Percentiles rank a stretch among this genome's conserved stretches.
phyloP scores from a whole-genome alignment of 306 rosid genomes.

The Datisca glomerata region DNA sequence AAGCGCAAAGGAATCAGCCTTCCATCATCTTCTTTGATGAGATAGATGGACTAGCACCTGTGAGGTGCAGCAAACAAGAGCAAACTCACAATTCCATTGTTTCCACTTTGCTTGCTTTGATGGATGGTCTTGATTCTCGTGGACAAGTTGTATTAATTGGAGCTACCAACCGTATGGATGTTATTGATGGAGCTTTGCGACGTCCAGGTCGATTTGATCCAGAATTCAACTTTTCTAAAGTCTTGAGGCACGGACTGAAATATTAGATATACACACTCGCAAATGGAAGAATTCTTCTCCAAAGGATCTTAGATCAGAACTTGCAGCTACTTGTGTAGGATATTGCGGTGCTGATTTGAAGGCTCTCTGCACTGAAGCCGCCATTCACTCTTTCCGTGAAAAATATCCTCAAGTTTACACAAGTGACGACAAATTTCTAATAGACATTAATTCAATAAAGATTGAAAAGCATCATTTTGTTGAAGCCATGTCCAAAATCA shows the following conservation, averaged over 20 bases:
- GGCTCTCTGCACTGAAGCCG: conserved; percentile 99
- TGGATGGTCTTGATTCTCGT: conserved; percentile 99
- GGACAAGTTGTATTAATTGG: conserved; percentile 98
- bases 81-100: conserved; percentile 98
- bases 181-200: conserved; percentile 96
- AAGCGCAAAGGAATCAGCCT: conserved; percentile 97
- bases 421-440: conserved; percentile 88
- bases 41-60: conserved; percentile 98
- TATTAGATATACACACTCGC: conserved; percentile 86
- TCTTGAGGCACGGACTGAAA: conserved; percentile 91
- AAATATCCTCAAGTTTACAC: conserved; percentile 95
- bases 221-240: conserved; percentile 84
- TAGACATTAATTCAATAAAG: conserved; percentile 82
- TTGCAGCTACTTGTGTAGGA: conserved; percentile 97
- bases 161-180: conserved; percentile 97
- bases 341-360: conserved; percentile 98
- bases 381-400: conserved; percentile 90
- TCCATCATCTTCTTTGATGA: conserved; percentile 96
- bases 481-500: conserved; percentile 94
- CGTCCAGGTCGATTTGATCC: conserved; percentile 99
- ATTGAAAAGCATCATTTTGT: conserved; percentile 84
- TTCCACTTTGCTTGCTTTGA: conserved; percentile 96
- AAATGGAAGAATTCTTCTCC: conserved; percentile 95
- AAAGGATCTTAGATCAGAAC: conserved; percentile 60
- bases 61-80: conserved; percentile 97